phyloP scores from a whole-genome alignment of 106 monocot species.

The Triglochin maritima region DNA sequence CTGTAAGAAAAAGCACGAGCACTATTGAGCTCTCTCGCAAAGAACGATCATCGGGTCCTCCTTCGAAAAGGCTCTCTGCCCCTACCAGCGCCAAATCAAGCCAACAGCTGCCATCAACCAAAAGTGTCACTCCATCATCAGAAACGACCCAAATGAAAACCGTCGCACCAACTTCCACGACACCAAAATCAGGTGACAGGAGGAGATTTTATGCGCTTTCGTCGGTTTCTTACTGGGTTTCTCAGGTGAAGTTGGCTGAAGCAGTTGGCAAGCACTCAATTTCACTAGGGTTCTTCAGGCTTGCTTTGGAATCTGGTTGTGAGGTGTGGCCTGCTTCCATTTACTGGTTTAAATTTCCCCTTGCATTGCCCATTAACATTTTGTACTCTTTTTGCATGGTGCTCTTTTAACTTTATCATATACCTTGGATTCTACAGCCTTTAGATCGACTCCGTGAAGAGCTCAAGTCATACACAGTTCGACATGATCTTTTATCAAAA shows the following conservation, averaged over 20 bases:
- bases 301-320: constrained; percentile 75
- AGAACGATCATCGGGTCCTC: constrained; percentile 32
- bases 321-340: constrained; percentile 33
- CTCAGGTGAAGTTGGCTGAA: constrained; percentile 89
- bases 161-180: constrained; percentile 34
- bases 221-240: constrained; percentile 80
- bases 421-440: constrained; percentile 29
- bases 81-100: constrained; percentile 27
- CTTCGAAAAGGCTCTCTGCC: constrained; percentile 44
- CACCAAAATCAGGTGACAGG: constrained; percentile 36
- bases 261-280: constrained; percentile 58
- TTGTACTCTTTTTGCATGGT: not conserved
- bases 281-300: constrained; percentile 82
- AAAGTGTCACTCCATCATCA: constrained; percentile 38
- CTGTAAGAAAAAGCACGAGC: constrained; percentile 46
- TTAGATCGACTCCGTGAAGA: constrained; percentile 59
- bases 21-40: constrained; percentile 45
- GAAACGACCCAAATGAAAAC: constrained; percentile 21
- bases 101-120: constrained; percentile 16
- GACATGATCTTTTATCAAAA: constrained; percentile 41
- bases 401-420: not conserved
- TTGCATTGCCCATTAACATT: too few relatives aligned
- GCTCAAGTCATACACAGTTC: constrained; percentile 51
- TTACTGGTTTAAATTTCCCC: too few relatives aligned
- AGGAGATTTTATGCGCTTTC: constrained; percentile 50